Evolutionary conservation across 2,329 filamentous ascomycete species (phyloP).

Genomic region (Macrophomina phaseolina): DNA sequence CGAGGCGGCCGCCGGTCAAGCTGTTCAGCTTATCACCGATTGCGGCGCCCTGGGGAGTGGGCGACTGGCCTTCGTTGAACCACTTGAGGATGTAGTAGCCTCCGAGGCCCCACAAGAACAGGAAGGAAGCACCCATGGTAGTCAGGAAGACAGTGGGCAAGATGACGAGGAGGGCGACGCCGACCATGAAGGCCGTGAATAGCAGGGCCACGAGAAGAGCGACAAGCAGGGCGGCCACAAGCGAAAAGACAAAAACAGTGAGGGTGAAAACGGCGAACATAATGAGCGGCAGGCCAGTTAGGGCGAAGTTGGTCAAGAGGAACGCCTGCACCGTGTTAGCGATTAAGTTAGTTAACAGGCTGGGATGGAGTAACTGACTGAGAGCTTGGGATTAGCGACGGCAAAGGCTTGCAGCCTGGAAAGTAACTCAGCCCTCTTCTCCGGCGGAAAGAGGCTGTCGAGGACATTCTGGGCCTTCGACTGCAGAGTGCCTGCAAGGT

Average conservation of each 20-base stretch:
- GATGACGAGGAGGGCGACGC: conserved; percentile 70
- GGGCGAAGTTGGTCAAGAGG: conserved; percentile 66
- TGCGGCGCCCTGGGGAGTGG: conserved; percentile 39
- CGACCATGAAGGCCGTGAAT: conserved; percentile 72
- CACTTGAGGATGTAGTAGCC: conserved; percentile 60
- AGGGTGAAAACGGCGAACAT: conserved; percentile 72
- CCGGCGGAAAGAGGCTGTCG: conserved; percentile 63
- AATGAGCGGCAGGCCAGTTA: conserved; percentile 70
- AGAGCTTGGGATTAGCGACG: conserved; percentile 69
- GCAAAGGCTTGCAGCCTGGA: conserved; percentile 63
- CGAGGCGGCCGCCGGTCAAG: conserved; percentile 46
- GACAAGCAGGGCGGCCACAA: conserved; percentile 64
- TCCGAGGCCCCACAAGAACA: conserved; percentile 71
- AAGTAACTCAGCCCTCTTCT: conserved; percentile 64
- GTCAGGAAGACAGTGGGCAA: conserved; percentile 72
- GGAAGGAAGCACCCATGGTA: conserved; percentile 64
- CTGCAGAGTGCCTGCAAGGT: conserved; percentile 30
- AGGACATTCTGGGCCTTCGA: conserved; percentile 45
- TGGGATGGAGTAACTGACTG: conserved; percentile 57
- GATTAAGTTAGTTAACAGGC: not conserved
- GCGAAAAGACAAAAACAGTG: conserved; percentile 66
- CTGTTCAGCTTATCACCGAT: conserved; percentile 51
- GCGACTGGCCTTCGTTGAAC: conserved; percentile 40
- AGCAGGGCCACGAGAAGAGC: conserved; percentile 57
- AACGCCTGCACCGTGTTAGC: conserved; percentile 62